Base-by-base conservation (phyloP, 345 rosid genomes). In the Euclidium syriacum region DNA sequence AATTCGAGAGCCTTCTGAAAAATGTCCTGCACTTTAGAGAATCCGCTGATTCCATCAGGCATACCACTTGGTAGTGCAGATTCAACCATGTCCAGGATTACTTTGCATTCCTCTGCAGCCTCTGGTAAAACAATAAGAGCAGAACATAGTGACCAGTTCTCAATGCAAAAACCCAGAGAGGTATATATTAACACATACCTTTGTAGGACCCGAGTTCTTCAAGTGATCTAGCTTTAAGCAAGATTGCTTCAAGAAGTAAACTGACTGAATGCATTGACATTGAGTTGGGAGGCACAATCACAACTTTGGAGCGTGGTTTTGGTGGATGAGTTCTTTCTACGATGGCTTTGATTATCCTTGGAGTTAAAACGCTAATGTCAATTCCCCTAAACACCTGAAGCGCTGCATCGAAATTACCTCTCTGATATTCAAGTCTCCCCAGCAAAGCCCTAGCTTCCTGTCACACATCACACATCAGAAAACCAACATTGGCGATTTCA, bases 371-470 rank as follows among this genome's bases (percentile, higher is more conserved):
- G 64, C 56, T 81, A 50, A 83, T 71, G 56, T 95, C 97, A 61
- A 95, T 95, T 20, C 97, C 96, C 55, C 76, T 96, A 68, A 90
- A 86, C 24, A 95, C 97, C 73, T 90, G 96, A 77, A 95, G 89
- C 17, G 99, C 96, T 16, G 95, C 99, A 68, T 84, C 96, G 52
- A 81, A 90, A 67, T 86, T 90, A 40, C 97, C 91, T 83, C 84
- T 83, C 78, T 86, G 96, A 67, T 79, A 87, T 65, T 90, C 99
- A 17, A 90, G 82, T 75, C 99, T 84, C 65, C 99, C 97, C 58
- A 95, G 32, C 81, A 95, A 76, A 25, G 97, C 95, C 78, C 99
- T 86, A 20, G 99, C 99, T 82, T 90, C 99, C 99, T 94, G 57
- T 43, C 67, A 63, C 60, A 69, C 29, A n/a, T 19, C 12, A 8